phyloP scores from a whole-genome alignment of 257 asterid genomes.

The Eustoma russellianum region DNA sequence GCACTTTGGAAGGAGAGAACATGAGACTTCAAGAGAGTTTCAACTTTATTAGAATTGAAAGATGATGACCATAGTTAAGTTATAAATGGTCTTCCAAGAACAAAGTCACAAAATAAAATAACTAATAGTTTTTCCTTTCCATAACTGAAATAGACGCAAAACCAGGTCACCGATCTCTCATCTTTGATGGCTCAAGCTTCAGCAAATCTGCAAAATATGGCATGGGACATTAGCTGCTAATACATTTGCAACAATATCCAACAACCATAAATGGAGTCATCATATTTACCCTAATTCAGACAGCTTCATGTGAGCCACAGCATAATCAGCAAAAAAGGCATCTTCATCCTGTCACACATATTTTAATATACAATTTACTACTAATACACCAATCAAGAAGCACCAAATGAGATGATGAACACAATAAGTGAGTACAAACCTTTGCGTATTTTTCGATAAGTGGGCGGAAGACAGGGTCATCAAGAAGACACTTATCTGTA shows the following conservation, averaged over 20 bases:
- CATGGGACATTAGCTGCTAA: neutral
- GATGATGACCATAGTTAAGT: neutral
- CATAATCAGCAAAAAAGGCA: conserved; percentile 74
- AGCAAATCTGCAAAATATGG: neutral
- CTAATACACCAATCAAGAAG: neutral
- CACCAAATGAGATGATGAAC: neutral
- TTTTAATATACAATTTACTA: neutral
- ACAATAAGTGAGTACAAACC: conserved; percentile 19
- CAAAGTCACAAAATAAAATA: neutral
- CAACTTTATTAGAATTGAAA: neutral
- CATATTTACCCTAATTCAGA: conserved; percentile 66
- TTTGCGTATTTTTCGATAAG: conserved; percentile 68
- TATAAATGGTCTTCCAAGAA: neutral
- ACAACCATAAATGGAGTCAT: neutral
- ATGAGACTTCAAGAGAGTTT: neutral
- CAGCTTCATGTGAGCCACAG: conserved; percentile 62
- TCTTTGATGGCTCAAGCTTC: neutral
- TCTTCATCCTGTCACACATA: conserved; percentile 54
- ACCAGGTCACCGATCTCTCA: conserved; percentile 3
- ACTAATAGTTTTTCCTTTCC: neutral
- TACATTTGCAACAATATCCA: neutral
- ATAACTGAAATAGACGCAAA: neutral
- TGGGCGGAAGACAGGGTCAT: conserved; percentile 59
- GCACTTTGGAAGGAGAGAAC: neutral
- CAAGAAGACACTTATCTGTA: conserved; percentile 65